Evolutionary conservation across 305 asterid genomes (phyloP), one percentile per base, ranked within the genome.

Genomic region (Solanum chacoense): DNA sequence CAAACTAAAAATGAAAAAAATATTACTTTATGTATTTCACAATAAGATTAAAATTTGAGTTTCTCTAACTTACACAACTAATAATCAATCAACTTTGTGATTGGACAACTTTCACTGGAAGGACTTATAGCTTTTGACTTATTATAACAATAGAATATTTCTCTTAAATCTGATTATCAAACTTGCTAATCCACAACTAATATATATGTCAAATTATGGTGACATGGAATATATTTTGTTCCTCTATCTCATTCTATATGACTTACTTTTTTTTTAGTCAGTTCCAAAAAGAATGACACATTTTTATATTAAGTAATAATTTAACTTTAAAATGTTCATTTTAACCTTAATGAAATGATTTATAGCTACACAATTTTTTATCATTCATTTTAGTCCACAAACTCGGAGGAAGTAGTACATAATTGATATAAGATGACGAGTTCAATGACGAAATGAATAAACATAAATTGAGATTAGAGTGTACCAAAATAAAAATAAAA

Each of bases 341-440:
- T 42, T 45, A 45, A 5, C 59, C 20, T 45, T 45, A 45, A 45
- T 45, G 0, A 45, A 45, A 45, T 45, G 20, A 45, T 45, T 2
- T 45, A 45, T 45, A 45, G 0, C 2, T 13, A 45, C 1, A 45
- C 20, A 13, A 45, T 0, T 13, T 45, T 45, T 13, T 45, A 45
- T 45, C 59, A 45, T 45, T 45, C 3, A 45, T 45, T 13, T 45
- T 45, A 45, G 7, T 13, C 3, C 20, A 45, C 59, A 45, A 45
- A 13, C 7, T 45, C 59, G 59, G 59, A 45, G 20, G 20, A 13
- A 45, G 7, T 13, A 13, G 12, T 65, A n/a, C 50, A 6, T 29
- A 45, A 83, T 45, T 45, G 59, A 45, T 45, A 11, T 6, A 83
- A 18, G 73, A 90, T 91, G 95, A 93, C 92, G 93, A 71, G 78